A percentile compares a stretch with the other conserved stretches of the same genome.
These are phyloP conservation scores for Ilex paraguariensis DNA, from an alignment of 305 asterid species.

Conservation along the genomic window DNA sequence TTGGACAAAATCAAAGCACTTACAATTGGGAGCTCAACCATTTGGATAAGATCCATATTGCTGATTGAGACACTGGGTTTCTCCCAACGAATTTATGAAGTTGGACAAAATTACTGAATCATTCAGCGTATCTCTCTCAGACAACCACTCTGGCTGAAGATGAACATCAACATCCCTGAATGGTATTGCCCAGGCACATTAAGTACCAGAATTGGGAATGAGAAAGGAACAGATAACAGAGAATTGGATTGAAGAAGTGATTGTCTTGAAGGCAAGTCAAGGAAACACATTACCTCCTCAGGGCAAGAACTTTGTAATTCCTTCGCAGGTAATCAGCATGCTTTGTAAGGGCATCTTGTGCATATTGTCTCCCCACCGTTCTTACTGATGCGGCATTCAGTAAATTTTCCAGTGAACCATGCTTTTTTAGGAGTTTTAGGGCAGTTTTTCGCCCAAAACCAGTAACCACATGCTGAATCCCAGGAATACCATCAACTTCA, in stretches of 20 bases:
- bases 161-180: slow-evolving; percentile 66
- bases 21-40: slow-evolving; percentile 14
- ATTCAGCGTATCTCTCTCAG: slow-evolving; percentile 46
- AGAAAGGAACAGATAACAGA: neutral
- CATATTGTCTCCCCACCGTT: slow-evolving; percentile 70
- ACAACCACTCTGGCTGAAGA: slow-evolving; percentile 73
- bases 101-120: slow-evolving; percentile 51
- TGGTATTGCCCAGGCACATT: slow-evolving; percentile 10
- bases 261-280: neutral
- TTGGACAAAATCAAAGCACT: too few relatives aligned
- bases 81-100: slow-evolving; percentile 36
- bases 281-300: slow-evolving; percentile 50
- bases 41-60: slow-evolving; percentile 20
- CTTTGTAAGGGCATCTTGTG: slow-evolving; percentile 74
- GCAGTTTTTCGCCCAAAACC: slow-evolving; percentile 96
- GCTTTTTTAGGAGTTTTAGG: slow-evolving; percentile 72
- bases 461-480: slow-evolving; percentile 83
- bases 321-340: slow-evolving; percentile 68
- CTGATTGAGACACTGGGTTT: slow-evolving; percentile 17
- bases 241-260: neutral
- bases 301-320: slow-evolving; percentile 78
- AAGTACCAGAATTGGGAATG: neutral
- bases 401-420: slow-evolving; percentile 68
- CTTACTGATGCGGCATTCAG: slow-evolving; percentile 77
- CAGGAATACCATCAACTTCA: slow-evolving; percentile 88